Percentiles rank a stretch among this genome's conserved stretches.
phyloP scores from a whole-genome alignment of 768 basidiomycete genomes.

The Russula sp. region DNA sequence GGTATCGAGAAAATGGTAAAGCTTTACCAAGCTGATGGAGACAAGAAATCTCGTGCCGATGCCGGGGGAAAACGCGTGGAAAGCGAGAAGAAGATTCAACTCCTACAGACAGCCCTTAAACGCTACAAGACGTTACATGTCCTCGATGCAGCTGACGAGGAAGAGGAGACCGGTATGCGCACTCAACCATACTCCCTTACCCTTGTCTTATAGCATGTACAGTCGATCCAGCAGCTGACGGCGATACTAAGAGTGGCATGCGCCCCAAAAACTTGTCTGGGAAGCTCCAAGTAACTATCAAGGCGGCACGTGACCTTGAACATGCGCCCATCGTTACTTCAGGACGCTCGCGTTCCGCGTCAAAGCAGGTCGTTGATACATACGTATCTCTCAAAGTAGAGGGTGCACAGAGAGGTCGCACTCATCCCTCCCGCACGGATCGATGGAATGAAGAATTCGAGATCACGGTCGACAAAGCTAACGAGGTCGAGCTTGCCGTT shows the following conservation, averaged over 20 bases:
- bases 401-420: slow-evolving; percentile 85
- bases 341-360: slow-evolving; percentile 63
- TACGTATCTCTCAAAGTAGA: slow-evolving; percentile 93
- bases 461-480: slow-evolving; percentile 94
- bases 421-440: slow-evolving; percentile 89
- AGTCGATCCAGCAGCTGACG: slow-evolving; percentile 33
- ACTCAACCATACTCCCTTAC: not conserved
- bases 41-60: slow-evolving; percentile 91
- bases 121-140: slow-evolving; percentile 95
- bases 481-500: slow-evolving; percentile 94
- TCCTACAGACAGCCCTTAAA: slow-evolving; percentile 85
- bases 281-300: slow-evolving; percentile 81
- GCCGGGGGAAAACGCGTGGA: slow-evolving; percentile 92
- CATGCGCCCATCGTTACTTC: slow-evolving; percentile 71
- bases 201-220: not conserved
- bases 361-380: slow-evolving; percentile 75
- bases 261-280: slow-evolving; percentile 93
- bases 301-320: slow-evolving; percentile 88
- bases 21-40: slow-evolving; percentile 92
- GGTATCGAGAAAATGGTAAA: slow-evolving; percentile 99
- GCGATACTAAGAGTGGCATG: slow-evolving; percentile 86
- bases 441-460: slow-evolving; percentile 98
- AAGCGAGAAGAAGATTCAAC: slow-evolving; percentile 93
- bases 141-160: slow-evolving; percentile 75
- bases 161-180: slow-evolving; percentile 63